Conservation (phyloP, 2,329 filamentous ascomycete species). For the Ilyonectria sp. region DNA sequence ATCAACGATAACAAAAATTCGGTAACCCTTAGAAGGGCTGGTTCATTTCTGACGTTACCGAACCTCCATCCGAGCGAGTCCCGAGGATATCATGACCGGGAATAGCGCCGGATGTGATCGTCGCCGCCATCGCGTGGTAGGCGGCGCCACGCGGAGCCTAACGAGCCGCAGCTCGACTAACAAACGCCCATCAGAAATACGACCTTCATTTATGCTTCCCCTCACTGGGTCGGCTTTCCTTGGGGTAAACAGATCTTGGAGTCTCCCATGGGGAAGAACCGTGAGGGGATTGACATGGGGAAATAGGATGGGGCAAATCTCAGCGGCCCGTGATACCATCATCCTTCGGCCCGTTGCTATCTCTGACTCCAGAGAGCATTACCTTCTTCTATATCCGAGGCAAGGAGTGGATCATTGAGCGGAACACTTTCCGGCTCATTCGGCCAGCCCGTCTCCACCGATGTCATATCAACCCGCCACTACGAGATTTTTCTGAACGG, state of each 20-base stretch:
- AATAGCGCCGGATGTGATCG: conserved; percentile 35
- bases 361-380: background rate
- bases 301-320: background rate
- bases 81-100: conserved; percentile 38
- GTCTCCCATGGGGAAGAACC: conserved; percentile 26
- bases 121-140: conserved; percentile 20
- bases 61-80: conserved; percentile 38
- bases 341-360: conserved; percentile 1
- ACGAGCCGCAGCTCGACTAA: background rate
- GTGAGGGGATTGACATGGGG: conserved; percentile 34
- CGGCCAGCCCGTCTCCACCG: conserved; percentile 13
- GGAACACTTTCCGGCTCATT: conserved; percentile 16
- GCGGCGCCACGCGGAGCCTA: background rate
- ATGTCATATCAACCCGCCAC: conserved; percentile 8
- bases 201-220: conserved; percentile 37
- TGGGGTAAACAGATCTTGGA: conserved; percentile 31
- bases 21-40: background rate
- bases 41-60: conserved; percentile 14
- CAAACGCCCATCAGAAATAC: background rate
- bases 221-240: conserved; percentile 32
- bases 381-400: conserved; percentile 11
- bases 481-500: background rate
- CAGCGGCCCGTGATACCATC: conserved; percentile 5
- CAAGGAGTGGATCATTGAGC: conserved; percentile 3
- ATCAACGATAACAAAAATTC: conserved; percentile 15